Percentiles rank a stretch among this genome's conserved stretches.
These are phyloP conservation scores for Glutinoglossum americanum DNA, from an alignment of 495 filamentous ascomycete genomes.

Conservation along the genomic window DNA sequence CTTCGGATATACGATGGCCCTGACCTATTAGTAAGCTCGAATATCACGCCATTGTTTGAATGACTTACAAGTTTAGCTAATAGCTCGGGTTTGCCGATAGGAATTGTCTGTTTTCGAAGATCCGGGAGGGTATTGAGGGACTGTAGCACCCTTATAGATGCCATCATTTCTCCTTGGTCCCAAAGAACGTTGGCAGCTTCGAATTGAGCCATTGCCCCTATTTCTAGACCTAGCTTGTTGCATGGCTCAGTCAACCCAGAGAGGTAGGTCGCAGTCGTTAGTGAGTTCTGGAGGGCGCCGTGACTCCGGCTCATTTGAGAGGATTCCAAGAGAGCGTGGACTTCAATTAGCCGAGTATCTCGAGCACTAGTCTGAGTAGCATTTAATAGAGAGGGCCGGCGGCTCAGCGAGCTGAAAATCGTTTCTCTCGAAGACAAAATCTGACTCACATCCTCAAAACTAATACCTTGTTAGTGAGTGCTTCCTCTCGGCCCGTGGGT, in stretches of 20 bases:
- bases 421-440: constrained; percentile 67
- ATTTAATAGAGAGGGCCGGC: constrained; percentile 37
- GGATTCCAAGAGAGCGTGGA: constrained; percentile 47
- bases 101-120: constrained; percentile 46
- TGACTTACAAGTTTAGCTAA: constrained; percentile 60
- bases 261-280: constrained; percentile 63
- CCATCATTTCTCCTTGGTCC: constrained; percentile 82
- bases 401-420: constrained; percentile 58
- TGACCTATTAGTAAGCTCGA: constrained; percentile 14
- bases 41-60: neutral
- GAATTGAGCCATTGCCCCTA: constrained; percentile 49
- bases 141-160: constrained; percentile 76
- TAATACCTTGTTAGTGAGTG: constrained; percentile 13
- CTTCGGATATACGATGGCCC: constrained; percentile 75
- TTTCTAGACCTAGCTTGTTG: constrained; percentile 42
- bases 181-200: constrained; percentile 81
- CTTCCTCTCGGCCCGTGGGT: neutral
- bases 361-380: constrained; percentile 30
- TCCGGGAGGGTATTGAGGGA: constrained; percentile 39
- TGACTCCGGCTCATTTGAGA: constrained; percentile 56
- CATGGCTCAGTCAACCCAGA: constrained; percentile 48
- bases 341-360: constrained; percentile 49
- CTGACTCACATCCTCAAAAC: constrained; percentile 60
- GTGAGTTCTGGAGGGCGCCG: constrained; percentile 61
- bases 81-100: constrained; percentile 54